phyloP scores from a whole-genome alignment of 2,329 filamentous ascomycete species.

The Nigrospora osmanthi region DNA sequence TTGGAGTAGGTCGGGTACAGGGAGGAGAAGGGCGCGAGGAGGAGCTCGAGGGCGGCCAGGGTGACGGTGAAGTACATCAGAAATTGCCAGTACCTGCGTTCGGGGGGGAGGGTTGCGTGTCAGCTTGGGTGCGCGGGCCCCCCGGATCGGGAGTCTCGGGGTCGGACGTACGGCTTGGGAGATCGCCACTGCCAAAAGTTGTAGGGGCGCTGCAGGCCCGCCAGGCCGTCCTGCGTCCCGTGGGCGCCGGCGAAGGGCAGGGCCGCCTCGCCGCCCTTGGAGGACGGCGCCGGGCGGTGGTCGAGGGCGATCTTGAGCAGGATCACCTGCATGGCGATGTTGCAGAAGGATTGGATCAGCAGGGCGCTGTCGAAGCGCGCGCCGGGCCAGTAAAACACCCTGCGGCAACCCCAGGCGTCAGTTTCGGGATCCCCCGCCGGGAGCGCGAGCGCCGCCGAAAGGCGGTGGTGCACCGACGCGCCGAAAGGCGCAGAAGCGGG shows the following conservation, averaged over 20 bases:
- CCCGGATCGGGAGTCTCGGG: background rate
- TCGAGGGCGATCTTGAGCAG: slow-evolving; percentile 63
- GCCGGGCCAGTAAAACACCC: slow-evolving; percentile 64
- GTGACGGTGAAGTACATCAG: slow-evolving; percentile 57
- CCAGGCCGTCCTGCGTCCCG: slow-evolving; percentile 27
- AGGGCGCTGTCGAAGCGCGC: slow-evolving; percentile 56
- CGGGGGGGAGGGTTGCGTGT: slow-evolving; percentile 1
- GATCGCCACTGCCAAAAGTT: slow-evolving; percentile 79
- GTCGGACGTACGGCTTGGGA: slow-evolving; percentile 49
- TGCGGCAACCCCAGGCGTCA: slow-evolving; percentile 19
- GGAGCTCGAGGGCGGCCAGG: slow-evolving; percentile 57
- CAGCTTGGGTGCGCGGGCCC: slow-evolving; percentile 12
- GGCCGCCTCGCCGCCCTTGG: slow-evolving; percentile 52
- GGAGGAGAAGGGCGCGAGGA: slow-evolving; percentile 49
- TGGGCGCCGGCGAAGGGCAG: slow-evolving; percentile 52
- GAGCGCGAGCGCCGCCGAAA: background rate
- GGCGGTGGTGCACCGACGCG: background rate
- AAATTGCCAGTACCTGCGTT: slow-evolving; percentile 68
- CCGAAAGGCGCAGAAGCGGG: background rate
- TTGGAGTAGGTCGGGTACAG: slow-evolving; percentile 60
- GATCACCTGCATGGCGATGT: slow-evolving; percentile 55
- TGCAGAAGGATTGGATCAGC: slow-evolving; percentile 57
- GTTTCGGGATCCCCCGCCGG: background rate
- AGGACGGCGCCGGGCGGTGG: slow-evolving; percentile 51
- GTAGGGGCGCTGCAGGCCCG: slow-evolving; percentile 51